These are phyloP conservation scores for Colletotrichum magnum DNA, from an alignment of 2,329 filamentous ascomycete species.

Conservation along the genomic window DNA sequence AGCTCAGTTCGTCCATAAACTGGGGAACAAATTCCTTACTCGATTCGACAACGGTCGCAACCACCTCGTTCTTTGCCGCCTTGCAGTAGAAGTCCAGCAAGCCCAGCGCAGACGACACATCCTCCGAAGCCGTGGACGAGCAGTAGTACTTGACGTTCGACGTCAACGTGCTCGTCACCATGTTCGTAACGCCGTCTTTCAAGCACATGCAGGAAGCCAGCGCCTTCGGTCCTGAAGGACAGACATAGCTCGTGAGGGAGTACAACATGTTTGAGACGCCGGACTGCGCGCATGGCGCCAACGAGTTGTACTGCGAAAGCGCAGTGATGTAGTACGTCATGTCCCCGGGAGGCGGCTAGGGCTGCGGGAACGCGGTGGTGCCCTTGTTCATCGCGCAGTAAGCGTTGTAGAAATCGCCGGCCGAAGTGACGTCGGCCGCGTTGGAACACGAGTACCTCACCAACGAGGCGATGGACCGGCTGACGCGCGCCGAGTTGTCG, in stretches of 20 bases:
- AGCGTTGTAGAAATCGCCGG: constrained; percentile 64
- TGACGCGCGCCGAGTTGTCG: constrained; percentile 60
- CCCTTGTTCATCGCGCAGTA: constrained; percentile 67
- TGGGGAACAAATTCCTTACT: constrained; percentile 42
- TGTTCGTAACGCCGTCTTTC: constrained; percentile 61
- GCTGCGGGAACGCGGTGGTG: constrained; percentile 62
- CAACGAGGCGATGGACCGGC: constrained; percentile 57
- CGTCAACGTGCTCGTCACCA: constrained; percentile 59
- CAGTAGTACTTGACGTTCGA: constrained; percentile 61
- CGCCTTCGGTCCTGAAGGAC: constrained; percentile 61
- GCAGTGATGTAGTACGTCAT: constrained; percentile 71
- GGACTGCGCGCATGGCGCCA: constrained; percentile 60
- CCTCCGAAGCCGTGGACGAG: constrained; percentile 57
- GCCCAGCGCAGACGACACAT: constrained; percentile 61
- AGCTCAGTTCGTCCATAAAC: constrained; percentile 32
- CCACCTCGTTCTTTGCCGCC: constrained; percentile 59
- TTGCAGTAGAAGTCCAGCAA: constrained; percentile 65
- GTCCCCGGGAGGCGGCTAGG: constrained; percentile 63
- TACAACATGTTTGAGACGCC: constrained; percentile 60
- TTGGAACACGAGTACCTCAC: constrained; percentile 62
- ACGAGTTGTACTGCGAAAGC: constrained; percentile 59
- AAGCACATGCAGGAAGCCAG: constrained; percentile 68
- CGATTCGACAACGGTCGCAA: constrained; percentile 59
- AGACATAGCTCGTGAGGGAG: constrained; percentile 54
- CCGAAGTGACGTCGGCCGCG: constrained; percentile 62